Evolutionary conservation across 148 eudicot genomes (phyloP).

Genomic region (Rhododendron ovatum): DNA sequence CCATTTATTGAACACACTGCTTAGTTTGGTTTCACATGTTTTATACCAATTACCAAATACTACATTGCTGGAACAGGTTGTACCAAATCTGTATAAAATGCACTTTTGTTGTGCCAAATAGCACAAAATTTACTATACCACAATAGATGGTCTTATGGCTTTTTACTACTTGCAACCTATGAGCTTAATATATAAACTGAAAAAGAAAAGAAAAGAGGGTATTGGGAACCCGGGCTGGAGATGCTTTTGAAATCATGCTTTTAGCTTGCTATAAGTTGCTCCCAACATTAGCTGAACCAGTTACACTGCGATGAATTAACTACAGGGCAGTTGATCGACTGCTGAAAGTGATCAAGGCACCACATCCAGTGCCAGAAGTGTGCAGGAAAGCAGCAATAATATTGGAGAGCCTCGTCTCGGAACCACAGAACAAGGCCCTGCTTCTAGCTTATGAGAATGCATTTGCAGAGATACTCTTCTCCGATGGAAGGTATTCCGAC

Average conservation of each 20-base stretch:
- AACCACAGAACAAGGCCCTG: conserved; percentile 72
- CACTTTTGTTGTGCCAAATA: neutral
- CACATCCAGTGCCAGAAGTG: conserved; percentile 84
- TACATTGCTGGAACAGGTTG: neutral
- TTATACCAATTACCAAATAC: neutral
- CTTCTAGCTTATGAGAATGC: conserved; percentile 78
- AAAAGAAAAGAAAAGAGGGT: neutral
- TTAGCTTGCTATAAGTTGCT: neutral
- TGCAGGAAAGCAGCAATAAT: conserved; percentile 85
- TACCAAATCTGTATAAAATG: neutral
- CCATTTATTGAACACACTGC: neutral
- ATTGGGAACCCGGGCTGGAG: neutral
- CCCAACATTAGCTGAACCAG: neutral
- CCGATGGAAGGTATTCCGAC: conserved; percentile 76
- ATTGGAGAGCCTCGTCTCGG: conserved; percentile 75
- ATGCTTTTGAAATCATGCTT: neutral
- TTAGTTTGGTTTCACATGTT: neutral
- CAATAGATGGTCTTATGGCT: neutral
- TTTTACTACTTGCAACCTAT: neutral
- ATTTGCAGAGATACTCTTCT: conserved; percentile 81
- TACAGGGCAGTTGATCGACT: conserved; percentile 85
- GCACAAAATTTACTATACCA: neutral
- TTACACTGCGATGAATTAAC: conserved; percentile 1
- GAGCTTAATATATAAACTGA: neutral
- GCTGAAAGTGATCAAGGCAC: conserved; percentile 67